Evolutionary conservation across 805 yeast species (phyloP).

Genomic region (Barnettozyma botsteinii): DNA sequence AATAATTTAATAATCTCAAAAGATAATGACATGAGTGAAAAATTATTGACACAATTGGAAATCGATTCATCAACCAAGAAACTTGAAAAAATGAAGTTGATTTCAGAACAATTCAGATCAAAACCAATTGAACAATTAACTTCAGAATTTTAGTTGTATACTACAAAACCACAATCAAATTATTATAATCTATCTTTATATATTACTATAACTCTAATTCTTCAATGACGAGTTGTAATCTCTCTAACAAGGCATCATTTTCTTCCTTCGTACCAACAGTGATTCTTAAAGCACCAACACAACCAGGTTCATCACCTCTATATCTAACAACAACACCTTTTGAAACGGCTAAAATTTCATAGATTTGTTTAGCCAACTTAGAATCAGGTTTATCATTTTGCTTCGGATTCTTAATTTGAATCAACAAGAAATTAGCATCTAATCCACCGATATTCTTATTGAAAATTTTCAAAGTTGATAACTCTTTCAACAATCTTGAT

Average conservation of each 20-base stretch:
- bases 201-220: conserved; percentile 9
- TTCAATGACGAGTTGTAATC: conserved; percentile 34
- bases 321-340: conserved; percentile 82
- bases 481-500: conserved; percentile 40
- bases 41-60: conserved; percentile 14
- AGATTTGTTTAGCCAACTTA: conserved; percentile 58
- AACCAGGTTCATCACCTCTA: conserved; percentile 87
- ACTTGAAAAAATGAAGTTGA: conserved; percentile 3
- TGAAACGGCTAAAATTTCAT: conserved; percentile 62
- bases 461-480: conserved; percentile 54
- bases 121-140: conserved; percentile 13
- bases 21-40: conserved; percentile 7
- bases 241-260: conserved; percentile 50
- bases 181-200: neutral
- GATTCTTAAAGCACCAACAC: conserved; percentile 80
- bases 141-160: conserved; percentile 8
- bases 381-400: conserved; percentile 61
- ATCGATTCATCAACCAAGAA: conserved; percentile 12
- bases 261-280: conserved; percentile 83
- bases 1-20: conserved; percentile 4
- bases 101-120: conserved; percentile 7
- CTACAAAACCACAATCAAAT: no score
- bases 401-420: conserved; percentile 65
- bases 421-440: conserved; percentile 80
- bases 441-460: conserved; percentile 76